These are phyloP conservation scores for Globisporangium nodosum DNA, from an alignment of 352 stramenopile species.

Conservation along the genomic window DNA sequence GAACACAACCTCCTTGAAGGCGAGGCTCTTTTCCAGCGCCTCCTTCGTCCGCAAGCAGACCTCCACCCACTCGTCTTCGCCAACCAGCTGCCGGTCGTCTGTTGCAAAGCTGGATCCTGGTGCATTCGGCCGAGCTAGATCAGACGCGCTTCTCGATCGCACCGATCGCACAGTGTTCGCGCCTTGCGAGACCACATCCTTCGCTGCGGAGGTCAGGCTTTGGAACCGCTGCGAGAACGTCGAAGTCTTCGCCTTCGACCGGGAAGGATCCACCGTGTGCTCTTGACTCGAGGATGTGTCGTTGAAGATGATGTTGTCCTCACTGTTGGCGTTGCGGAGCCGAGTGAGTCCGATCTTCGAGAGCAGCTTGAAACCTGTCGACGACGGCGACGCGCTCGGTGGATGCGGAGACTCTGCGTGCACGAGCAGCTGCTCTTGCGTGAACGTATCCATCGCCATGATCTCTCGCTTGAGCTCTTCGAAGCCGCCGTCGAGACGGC, in stretches of 20 bases:
- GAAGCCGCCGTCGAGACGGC: constrained; percentile 75
- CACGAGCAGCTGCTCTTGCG: constrained; percentile 74
- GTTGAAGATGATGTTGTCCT: constrained; percentile 22
- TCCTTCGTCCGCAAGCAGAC: constrained; percentile 49
- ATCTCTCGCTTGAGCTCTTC: constrained; percentile 74
- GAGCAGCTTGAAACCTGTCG: constrained; percentile 37
- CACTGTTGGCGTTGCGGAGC: constrained; percentile 24
- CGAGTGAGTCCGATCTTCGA: constrained; percentile 44
- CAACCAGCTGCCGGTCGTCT: constrained; percentile 27
- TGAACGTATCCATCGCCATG: constrained; percentile 48
- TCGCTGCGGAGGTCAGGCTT: constrained; percentile 60
- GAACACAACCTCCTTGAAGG: constrained; percentile 66
- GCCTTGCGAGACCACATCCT: constrained; percentile 45
- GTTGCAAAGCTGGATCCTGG: neutral
- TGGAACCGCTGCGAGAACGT: constrained; percentile 62
- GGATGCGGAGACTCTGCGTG: constrained; percentile 9
- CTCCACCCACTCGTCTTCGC: constrained; percentile 78
- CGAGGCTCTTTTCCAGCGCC: constrained; percentile 39
- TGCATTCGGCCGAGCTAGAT: neutral
- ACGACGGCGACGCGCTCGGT: constrained; percentile 10
- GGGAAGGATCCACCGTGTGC: neutral
- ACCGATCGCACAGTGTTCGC: constrained; percentile 16
- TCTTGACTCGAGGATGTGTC: neutral
- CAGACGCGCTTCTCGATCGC: constrained; percentile 1
- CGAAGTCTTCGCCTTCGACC: constrained; percentile 26